phyloP scores from a whole-genome alignment of 371 early-diverging fungal species.

The Syncephalis plumigaleata region DNA sequence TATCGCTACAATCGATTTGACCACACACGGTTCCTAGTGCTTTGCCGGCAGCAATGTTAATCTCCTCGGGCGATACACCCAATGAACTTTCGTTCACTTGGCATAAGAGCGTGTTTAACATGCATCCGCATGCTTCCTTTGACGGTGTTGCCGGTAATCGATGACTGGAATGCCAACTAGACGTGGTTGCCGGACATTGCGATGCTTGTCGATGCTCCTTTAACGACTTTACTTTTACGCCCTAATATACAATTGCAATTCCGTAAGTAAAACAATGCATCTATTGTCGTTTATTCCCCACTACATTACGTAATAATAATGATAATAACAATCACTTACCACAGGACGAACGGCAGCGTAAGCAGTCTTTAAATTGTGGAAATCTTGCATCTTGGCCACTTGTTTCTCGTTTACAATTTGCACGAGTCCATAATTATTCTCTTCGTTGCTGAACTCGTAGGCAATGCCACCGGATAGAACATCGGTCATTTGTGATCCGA shows the following conservation, averaged over 20 bases:
- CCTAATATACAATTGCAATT: background rate
- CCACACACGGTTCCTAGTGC: conserved; percentile 32
- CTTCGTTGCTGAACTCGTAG: conserved; percentile 66
- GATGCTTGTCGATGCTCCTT: conserved; percentile 8
- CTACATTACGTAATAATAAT: too few species aligned
- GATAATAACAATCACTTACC: conserved; percentile 7
- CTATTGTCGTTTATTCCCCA: too few species aligned
- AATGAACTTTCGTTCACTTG: conserved; percentile 24
- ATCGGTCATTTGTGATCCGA: conserved; percentile 43
- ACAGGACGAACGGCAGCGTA: conserved; percentile 19
- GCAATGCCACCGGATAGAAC: conserved; percentile 60
- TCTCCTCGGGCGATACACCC: conserved; percentile 21
- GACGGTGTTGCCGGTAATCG: conserved; percentile 53
- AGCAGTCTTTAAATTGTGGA: conserved; percentile 19
- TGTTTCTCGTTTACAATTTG: conserved; percentile 25
- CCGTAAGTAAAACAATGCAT: too few species aligned
- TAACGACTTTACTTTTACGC: background rate
- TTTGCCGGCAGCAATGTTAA: conserved; percentile 9
- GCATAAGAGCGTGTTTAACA: conserved; percentile 40
- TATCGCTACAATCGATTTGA: conserved; percentile 26
- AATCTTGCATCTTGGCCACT: conserved; percentile 19
- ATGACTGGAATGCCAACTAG: conserved; percentile 34
- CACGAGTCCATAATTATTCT: conserved; percentile 61
- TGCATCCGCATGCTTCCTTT: conserved; percentile 41
- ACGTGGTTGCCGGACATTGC: conserved; percentile 33